These are phyloP conservation scores for Paecilomyces fulvus DNA, from an alignment of 2,329 filamentous ascomycete species.

Conservation along the genomic window DNA sequence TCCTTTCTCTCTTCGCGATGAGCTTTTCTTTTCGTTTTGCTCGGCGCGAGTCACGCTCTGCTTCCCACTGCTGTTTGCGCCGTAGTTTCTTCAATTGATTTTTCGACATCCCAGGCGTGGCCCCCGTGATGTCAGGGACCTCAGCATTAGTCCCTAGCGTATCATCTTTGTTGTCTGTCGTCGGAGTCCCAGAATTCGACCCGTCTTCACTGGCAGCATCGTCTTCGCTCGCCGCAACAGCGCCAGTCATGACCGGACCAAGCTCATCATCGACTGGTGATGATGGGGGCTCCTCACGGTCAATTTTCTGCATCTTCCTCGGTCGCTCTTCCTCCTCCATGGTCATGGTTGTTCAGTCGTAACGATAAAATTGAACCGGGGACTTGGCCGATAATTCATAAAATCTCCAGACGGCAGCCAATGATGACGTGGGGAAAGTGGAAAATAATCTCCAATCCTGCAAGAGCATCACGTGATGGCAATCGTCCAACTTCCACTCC, in stretches of 20 bases:
- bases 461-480: not conserved
- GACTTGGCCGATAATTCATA: not conserved
- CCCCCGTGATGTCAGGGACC: constrained; percentile 1
- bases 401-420: not conserved
- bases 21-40: constrained; percentile 50
- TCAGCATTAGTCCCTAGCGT: constrained; percentile 4
- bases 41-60: constrained; percentile 53
- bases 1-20: constrained; percentile 45
- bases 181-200: not conserved
- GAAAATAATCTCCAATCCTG: not conserved
- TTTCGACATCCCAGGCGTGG: constrained; percentile 57
- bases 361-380: not conserved
- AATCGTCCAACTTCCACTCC: not conserved
- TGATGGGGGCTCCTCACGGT: constrained; percentile 20
- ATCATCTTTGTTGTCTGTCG: not conserved
- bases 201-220: constrained; percentile 1
- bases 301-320: constrained; percentile 47
- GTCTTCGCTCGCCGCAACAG: constrained; percentile 10
- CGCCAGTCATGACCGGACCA: constrained; percentile 23
- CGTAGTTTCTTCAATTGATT: constrained; percentile 74
- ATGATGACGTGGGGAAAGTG: not conserved
- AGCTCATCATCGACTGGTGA: constrained; percentile 10
- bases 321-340: constrained; percentile 52
- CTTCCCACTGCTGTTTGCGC: constrained; percentile 67
- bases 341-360: constrained; percentile 5